Evolutionary conservation across 352 stramenopile genomes (phyloP), one percentile per base, ranked within the genome.

Genomic region (Plasmopara muralis): DNA sequence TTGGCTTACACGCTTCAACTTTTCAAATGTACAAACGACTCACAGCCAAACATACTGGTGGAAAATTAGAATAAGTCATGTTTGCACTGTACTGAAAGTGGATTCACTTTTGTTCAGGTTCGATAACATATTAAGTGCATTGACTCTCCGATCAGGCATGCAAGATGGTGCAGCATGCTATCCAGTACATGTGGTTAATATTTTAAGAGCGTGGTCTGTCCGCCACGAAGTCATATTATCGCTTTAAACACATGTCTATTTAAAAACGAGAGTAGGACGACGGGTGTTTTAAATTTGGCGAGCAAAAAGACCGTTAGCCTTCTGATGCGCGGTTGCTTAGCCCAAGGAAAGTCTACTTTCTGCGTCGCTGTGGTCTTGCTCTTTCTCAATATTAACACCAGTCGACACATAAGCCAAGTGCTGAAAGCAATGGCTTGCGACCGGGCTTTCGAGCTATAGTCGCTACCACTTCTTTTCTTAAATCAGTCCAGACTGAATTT

Each of bases 1-100:
- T 57, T 57, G 42, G 50, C 3, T 37, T 16, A 15, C 16, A 1
- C 34, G 39, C 31, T 60, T 60, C 53, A 60, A 60, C 40, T 15
- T 60, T 25, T 25, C 20, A 25, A 25, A 25, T 25, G 20, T 25
- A 25, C 20, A 25, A 25, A 25, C 20, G 20, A 25, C 20, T 25
- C 31, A 8, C 31, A 12, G 2, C 31, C 31, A 35, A 35, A 35
- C 31, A 35, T 12, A 35, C 31, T 35, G 2, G 31, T 35, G 31
- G 31, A 35, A 35, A 4, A 35, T 35, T 35, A 35, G 31, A 35
- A 35, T 12, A 35, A 35, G 31, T 35, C 31, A 35, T 12, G 6
- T 35, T 35, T 12, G 7, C 31, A 35, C 31, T 35, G 7, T 35
- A 35, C 31, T 35, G 6, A 35, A 6, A 35, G 10, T 12, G 6